phyloP scores from a whole-genome alignment of 306 rosid genomes.

The Ormosia semicastrata region DNA sequence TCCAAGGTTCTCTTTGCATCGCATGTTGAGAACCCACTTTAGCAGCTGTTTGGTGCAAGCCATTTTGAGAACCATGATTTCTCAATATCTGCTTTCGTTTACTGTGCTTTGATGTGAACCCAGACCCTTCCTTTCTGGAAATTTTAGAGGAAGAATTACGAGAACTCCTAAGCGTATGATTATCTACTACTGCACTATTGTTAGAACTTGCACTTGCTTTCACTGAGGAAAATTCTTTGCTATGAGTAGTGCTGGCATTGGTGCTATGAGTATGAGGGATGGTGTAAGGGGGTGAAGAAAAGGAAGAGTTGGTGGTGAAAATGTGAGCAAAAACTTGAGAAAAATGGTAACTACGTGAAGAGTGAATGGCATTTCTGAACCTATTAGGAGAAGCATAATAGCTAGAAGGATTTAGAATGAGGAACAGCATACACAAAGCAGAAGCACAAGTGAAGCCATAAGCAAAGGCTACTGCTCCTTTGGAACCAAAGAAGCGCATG shows the following conservation, averaged over 20 bases:
- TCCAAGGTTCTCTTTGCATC: slow-evolving; percentile 12
- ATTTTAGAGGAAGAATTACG: neutral
- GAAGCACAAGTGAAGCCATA: slow-evolving; percentile 68
- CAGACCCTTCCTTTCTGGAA: slow-evolving; percentile 32
- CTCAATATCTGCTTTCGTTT: neutral
- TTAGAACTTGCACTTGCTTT: neutral
- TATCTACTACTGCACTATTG: neutral
- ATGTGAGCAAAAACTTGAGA: slow-evolving; percentile 40
- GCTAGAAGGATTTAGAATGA: slow-evolving; percentile 1
- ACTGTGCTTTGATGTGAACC: neutral
- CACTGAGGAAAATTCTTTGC: neutral
- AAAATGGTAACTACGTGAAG: slow-evolving; percentile 34
- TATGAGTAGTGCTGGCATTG: neutral
- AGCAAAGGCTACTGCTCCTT: slow-evolving; percentile 45
- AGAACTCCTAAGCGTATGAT: neutral
- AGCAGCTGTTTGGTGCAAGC: neutral
- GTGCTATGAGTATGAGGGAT: neutral
- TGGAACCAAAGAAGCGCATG: slow-evolving; percentile 43
- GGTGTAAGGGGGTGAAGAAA: neutral
- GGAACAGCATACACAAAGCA: slow-evolving; percentile 20
- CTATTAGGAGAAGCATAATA: slow-evolving; percentile 40
- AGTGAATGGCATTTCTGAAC: slow-evolving; percentile 18
- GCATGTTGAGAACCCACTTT: slow-evolving; percentile 15
- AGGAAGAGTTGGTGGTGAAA: slow-evolving; percentile 39
- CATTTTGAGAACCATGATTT: neutral